phyloP scores from a whole-genome alignment of 192 early-diverging fungal genomes.

The Coemansia erecta region DNA sequence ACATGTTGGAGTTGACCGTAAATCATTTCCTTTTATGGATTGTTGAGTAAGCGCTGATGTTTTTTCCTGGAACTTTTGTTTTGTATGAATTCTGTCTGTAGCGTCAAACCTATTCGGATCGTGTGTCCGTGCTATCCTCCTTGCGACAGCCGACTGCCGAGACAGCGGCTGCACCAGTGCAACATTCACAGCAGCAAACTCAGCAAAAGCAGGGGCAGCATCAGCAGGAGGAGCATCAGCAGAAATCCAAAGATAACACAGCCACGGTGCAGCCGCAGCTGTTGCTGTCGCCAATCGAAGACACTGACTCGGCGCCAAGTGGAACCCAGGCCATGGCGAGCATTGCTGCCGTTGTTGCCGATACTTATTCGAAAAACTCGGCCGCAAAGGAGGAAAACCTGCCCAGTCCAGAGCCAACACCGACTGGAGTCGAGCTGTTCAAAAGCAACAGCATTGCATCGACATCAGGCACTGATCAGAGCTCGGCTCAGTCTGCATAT shows the following conservation, averaged over 20 bases:
- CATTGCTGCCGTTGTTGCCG: not conserved
- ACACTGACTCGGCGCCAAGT: not conserved
- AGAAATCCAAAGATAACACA: not conserved
- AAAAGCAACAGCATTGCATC: not conserved
- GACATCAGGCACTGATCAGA: not conserved
- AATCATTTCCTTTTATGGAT: not conserved
- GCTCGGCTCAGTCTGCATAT: no score
- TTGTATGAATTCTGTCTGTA: conserved; percentile 5
- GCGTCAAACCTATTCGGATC: conserved; percentile 55
- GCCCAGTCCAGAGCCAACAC: conserved; percentile 5
- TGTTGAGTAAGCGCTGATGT: not conserved
- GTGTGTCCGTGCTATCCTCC: conserved; percentile 47
- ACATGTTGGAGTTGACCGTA: not conserved
- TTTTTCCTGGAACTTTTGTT: not conserved
- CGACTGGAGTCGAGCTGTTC: not conserved
- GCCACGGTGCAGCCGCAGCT: not conserved
- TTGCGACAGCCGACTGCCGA: conserved; percentile 19
- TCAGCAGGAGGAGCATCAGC: not conserved
- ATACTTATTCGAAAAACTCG: not conserved
- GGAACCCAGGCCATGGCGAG: not conserved
- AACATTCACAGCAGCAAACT: not conserved
- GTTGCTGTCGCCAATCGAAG: not conserved
- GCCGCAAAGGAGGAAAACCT: not conserved
- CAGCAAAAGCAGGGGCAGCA: conserved; percentile 5
- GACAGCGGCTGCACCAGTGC: not conserved